Conservation (phyloP, 2,329 filamentous ascomycete species). For the Epichloe scottii region DNA sequence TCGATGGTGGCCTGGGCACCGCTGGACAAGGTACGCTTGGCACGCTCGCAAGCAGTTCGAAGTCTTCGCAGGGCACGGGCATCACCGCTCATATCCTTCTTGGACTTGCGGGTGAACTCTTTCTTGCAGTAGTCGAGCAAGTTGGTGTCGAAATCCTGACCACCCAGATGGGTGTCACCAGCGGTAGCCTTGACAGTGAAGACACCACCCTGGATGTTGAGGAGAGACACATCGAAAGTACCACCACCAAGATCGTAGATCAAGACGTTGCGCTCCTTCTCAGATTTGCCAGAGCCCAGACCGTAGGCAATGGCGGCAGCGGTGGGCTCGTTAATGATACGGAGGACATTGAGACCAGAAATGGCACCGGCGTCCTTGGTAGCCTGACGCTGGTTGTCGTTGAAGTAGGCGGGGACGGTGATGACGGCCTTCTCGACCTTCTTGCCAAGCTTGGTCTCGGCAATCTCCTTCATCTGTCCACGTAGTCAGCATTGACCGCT, state of each 20-base stretch:
- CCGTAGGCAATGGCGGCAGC: slow-evolving; percentile 97
- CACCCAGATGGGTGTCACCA: slow-evolving; percentile 93
- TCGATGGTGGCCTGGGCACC: slow-evolving; percentile 96
- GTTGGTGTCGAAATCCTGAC: slow-evolving; percentile 93
- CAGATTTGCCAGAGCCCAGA: slow-evolving; percentile 86
- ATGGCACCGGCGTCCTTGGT: slow-evolving; percentile 99
- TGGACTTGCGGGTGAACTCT: slow-evolving; percentile 66
- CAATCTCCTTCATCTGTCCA: slow-evolving; percentile 93
- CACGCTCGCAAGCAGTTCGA: slow-evolving; percentile 96
- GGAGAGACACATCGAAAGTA: slow-evolving; percentile 99
- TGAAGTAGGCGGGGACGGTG: slow-evolving; percentile 99
- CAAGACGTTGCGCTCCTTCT: slow-evolving; percentile 96
- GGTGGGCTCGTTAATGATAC: slow-evolving; percentile 99
- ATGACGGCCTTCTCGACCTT: slow-evolving; percentile 98
- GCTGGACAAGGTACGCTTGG: slow-evolving; percentile 97
- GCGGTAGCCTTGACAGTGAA: slow-evolving; percentile 98
- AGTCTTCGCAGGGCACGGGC: slow-evolving; percentile 90
- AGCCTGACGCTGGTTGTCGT: slow-evolving; percentile 99
- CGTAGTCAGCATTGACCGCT: slow-evolving; percentile 7
- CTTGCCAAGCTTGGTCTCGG: slow-evolving; percentile 96
- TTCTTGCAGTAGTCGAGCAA: slow-evolving; percentile 95
- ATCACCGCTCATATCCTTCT: slow-evolving; percentile 72
- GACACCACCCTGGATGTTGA: slow-evolving; percentile 98
- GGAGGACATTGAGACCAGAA: slow-evolving; percentile 91
- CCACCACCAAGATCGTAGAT: slow-evolving; percentile 99